Base-by-base conservation (phyloP, 2,329 filamentous ascomycete species). In the Ophidiomyces ophidiicola region DNA sequence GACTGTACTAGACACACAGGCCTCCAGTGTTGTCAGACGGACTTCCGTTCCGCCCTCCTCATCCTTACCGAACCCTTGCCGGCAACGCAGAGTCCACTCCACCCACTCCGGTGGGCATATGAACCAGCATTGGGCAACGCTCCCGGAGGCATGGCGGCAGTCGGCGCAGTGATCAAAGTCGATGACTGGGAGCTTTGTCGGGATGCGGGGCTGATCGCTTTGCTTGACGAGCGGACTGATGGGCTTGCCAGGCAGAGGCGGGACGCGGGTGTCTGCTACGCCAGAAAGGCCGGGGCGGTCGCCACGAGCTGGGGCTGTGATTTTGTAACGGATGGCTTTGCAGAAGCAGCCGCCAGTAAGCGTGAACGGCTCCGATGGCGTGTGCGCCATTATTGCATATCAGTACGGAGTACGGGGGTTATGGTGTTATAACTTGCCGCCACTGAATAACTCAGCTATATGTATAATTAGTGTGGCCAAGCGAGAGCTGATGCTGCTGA, bases 301-400 rank as follows among this genome's bases (percentile, higher is more conserved):
- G 1, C 40, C 41, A 32, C 49, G 41, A 1, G 38, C 20, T 6
- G 51, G 52, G 18, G 55, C 41, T 5, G 38, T 45, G 35, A 55
- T 48, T 3, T 46, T 49, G 41, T 56, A 55, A 11, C 44, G 41
- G 38, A 54, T 52, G 23, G 52, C 48, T 29, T 44, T 46, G 45
- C 51, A 56, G 41, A 50, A 53, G 41, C 54, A 55, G 14, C 53
- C 52, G 11, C 53, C 54, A 1, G 32, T 46, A 5, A 56, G 41
- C 3, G 41, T 45, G 19, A 50, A 42, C 5, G 50, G 39, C 21
- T 48, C 37, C 10, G 39, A n/a, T n/a, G n/a, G n/a, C n/a, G n/a
- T n/a, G n/a, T n/a, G n/a, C n/a, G n/a, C n/a, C n/a, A n/a, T n/a
- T n/a, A n/a, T n/a, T n/a, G n/a, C n/a, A n/a, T n/a, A n/a, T n/a